phyloP scores from a whole-genome alignment of 371 early-diverging fungal genomes.

The Mortierella sp. region DNA sequence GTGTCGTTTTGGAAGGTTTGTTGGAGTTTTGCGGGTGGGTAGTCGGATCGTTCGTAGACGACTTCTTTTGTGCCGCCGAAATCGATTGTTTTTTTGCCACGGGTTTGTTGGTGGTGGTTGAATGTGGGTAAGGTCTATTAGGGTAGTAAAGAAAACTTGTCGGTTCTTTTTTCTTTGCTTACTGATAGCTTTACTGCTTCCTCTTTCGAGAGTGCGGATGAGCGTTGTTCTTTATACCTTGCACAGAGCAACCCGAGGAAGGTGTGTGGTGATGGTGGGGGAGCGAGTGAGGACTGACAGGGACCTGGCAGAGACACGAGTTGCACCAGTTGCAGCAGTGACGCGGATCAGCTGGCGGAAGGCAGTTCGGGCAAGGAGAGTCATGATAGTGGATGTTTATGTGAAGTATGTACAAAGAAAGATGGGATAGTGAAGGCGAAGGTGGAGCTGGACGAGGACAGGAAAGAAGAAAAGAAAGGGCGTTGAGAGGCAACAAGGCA shows the following conservation, averaged over 20 bases:
- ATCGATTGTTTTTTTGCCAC: constrained; percentile 93
- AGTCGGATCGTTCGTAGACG: constrained; percentile 96
- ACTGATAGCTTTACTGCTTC: neutral
- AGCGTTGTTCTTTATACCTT: constrained; percentile 23
- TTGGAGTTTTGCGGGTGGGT: constrained; percentile 90
- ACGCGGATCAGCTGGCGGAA: constrained; percentile 54
- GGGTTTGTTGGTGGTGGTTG: constrained; percentile 65
- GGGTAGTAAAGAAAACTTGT: neutral
- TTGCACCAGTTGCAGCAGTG: constrained; percentile 44
- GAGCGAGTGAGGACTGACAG: constrained; percentile 53
- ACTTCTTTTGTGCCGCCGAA: constrained; percentile 94
- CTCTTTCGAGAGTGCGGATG: neutral
- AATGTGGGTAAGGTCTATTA: neutral
- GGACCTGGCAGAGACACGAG: constrained; percentile 39
- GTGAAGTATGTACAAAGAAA: neutral
- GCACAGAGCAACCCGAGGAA: constrained; percentile 52
- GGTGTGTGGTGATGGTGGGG: constrained; percentile 38
- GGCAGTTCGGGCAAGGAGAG: constrained; percentile 50
- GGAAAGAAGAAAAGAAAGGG: constrained; percentile 3
- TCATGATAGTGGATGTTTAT: constrained; percentile 32
- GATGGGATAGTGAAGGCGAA: neutral
- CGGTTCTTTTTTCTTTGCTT: neutral
- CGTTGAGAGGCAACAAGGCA: too few species aligned
- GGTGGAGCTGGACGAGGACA: neutral
- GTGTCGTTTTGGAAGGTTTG: constrained; percentile 95